These are phyloP conservation scores for Colletotrichum sp. DNA, from an alignment of 2,329 filamentous ascomycete genomes.

Conservation along the genomic window DNA sequence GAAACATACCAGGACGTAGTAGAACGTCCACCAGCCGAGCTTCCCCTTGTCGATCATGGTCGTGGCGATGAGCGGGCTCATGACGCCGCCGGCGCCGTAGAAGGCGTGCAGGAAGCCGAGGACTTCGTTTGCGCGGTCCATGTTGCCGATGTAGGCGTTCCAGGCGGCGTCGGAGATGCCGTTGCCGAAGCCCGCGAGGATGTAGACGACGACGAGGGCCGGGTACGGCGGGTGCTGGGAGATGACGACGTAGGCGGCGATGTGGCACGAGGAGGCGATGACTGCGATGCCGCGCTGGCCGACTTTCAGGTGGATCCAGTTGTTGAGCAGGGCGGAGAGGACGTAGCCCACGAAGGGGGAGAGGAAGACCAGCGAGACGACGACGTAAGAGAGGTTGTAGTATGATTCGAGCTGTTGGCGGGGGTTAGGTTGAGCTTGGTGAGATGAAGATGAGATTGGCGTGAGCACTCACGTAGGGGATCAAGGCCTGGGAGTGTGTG, in stretches of 20 bases:
- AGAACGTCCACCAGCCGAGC: conserved; percentile 73
- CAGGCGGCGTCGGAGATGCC: conserved; percentile 65
- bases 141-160: conserved; percentile 66
- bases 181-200: conserved; percentile 73
- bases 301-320: conserved; percentile 40
- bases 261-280: conserved; percentile 63
- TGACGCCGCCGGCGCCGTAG: conserved; percentile 72
- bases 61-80: conserved; percentile 74
- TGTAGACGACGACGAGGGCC: conserved; percentile 68
- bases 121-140: conserved; percentile 73
- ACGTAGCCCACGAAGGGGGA: conserved; percentile 70
- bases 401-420: conserved; percentile 41
- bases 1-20: conserved; percentile 72
- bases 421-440: conserved; percentile 26
- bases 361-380: conserved; percentile 71
- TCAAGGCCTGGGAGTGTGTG: conserved; percentile 43
- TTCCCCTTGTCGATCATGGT: conserved; percentile 68
- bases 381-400: conserved; percentile 64
- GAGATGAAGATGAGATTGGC: conserved; percentile 23
- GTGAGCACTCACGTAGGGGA: conserved; percentile 49
- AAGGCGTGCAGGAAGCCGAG: conserved; percentile 72
- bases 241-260: conserved; percentile 69
- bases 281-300: conserved; percentile 65
- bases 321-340: conserved; percentile 66
- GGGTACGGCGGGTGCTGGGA: conserved; percentile 72